phyloP scores from a whole-genome alignment of 345 rosid genomes.

The Alliaria petiolata region DNA sequence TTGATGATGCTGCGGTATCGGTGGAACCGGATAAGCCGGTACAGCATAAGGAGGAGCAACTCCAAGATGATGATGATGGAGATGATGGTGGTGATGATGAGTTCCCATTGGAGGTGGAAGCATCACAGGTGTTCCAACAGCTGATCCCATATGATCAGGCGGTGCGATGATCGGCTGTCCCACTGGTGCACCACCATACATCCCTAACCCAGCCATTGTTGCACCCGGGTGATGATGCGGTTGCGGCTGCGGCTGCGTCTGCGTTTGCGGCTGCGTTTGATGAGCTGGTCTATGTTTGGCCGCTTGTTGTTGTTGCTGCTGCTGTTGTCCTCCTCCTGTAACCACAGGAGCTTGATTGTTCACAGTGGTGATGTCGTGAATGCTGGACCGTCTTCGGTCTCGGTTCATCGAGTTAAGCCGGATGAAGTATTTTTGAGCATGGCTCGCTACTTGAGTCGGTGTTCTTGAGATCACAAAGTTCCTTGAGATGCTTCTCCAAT shows the following conservation, averaged over 20 bases:
- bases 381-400: slow-evolving; percentile 87
- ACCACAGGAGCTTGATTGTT: slow-evolving; percentile 42
- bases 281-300: slow-evolving; percentile 28
- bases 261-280: slow-evolving; percentile 28
- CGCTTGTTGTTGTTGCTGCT: slow-evolving; percentile 28
- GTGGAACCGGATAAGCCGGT: slow-evolving; percentile 71
- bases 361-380: slow-evolving; percentile 81
- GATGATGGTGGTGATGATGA: slow-evolving; percentile 41
- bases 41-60: slow-evolving; percentile 49
- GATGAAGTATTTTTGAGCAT: slow-evolving; percentile 92
- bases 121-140: slow-evolving; percentile 90
- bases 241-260: slow-evolving; percentile 32
- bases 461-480: slow-evolving; percentile 86
- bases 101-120: slow-evolving; percentile 57
- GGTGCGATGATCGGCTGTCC: slow-evolving; percentile 68
- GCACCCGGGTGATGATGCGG: slow-evolving; percentile 35
- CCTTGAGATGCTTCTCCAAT: slow-evolving; percentile 97
- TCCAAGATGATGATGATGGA: slow-evolving; percentile 39
- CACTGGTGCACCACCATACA: slow-evolving; percentile 62
- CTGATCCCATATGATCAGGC: slow-evolving; percentile 71
- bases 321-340: slow-evolving; percentile 36
- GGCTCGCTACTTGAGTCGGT: slow-evolving; percentile 95
- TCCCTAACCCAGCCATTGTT: slow-evolving; percentile 54
- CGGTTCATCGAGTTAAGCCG: slow-evolving; percentile 78
- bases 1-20: slow-evolving; percentile 51